These are phyloP conservation scores for Anaeramoeba flamelloides DNA, from an alignment of 78 protist species.

Conservation along the genomic window DNA sequence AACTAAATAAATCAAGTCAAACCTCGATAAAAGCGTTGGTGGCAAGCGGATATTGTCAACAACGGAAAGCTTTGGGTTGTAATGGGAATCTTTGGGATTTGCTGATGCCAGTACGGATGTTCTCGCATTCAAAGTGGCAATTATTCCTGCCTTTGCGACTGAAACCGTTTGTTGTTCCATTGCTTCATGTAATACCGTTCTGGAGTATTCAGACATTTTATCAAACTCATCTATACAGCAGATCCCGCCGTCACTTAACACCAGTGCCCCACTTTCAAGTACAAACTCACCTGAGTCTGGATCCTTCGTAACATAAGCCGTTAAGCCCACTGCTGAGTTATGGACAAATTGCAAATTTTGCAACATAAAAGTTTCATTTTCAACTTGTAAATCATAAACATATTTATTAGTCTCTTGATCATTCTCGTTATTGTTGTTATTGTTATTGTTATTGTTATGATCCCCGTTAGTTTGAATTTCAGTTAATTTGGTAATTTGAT, in stretches of 20 bases:
- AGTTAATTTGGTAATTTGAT: too few species aligned
- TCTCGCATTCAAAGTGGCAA: slow-evolving; percentile 82
- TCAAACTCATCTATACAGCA: slow-evolving; percentile 99
- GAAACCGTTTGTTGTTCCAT: slow-evolving; percentile 98
- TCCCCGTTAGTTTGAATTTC: too few species aligned
- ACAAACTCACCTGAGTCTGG: background rate
- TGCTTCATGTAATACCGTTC: slow-evolving; percentile 91
- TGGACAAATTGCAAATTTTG: slow-evolving; percentile 92
- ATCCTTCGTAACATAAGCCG: slow-evolving; percentile 69
- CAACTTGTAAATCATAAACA: slow-evolving; percentile 72
- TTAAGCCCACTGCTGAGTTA: slow-evolving; percentile 91
- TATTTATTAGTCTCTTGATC: too few species aligned
- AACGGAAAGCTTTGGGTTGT: slow-evolving; percentile 66
- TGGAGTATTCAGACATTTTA: slow-evolving; percentile 87
- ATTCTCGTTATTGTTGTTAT: too few species aligned
- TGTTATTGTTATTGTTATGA: too few species aligned
- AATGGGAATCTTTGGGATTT: slow-evolving; percentile 78
- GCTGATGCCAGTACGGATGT: slow-evolving; percentile 96
- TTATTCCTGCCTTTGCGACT: slow-evolving; percentile 99
- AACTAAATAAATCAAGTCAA: slow-evolving; percentile 82
- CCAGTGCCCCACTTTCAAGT: slow-evolving; percentile 27
- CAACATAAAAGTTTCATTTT: slow-evolving; percentile 82
- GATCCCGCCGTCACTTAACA: slow-evolving; percentile 65
- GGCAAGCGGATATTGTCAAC: slow-evolving; percentile 81
- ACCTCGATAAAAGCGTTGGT: slow-evolving; percentile 82